Evolutionary conservation across 2,329 filamentous ascomycete species (phyloP), one percentile per base, ranked within the genome.

Genomic region (Pseudogymnoascus sp.): DNA sequence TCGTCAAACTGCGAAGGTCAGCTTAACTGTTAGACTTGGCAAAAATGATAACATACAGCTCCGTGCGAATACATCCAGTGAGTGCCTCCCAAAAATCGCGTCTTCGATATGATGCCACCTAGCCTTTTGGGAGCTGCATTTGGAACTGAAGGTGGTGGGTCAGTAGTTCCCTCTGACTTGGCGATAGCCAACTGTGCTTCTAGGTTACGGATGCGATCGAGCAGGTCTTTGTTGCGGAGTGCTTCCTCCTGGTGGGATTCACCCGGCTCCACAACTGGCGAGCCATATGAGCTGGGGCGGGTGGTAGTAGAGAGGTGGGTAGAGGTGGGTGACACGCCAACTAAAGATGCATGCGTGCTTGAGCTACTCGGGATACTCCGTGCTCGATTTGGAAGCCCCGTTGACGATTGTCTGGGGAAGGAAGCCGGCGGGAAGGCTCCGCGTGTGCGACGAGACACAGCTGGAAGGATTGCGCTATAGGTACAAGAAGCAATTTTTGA

Each of bases 401-500:
- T 16, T 38, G n/a, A 37, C 2, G 37, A 31, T 23, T 36, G 8
- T 11, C 40, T 7, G 10, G 64, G 63, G 2, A 50, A 37, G 34
- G 63, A 38, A 56, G 40, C 46, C 3, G 63, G 53, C 16, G 64
- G 28, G 16, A n/a, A 16, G 18, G 59, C 21, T 7, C 25, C 25
- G 7, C 50, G 34, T 31, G 44, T 46, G 44, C 66, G 62, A 64
- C 46, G 37, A 5, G 59, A 60, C 1, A 25, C n/a, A 25, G 61
- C 61, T 12, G 61, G n/a, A 21, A 53, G 65, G 16, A 65, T 64
- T 14, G 63, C 63, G 61, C 60, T 65, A 59, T 70, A 78, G 14
- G 64, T 69, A 62, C 77, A 79, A 4, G 67, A 67, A 50, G 68
- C 66, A 46, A 71, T 72, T 16, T 70, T 69, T 1, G 70, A 68